phyloP scores from a whole-genome alignment of 768 basidiomycete species.

The Scleroderma citrinum region DNA sequence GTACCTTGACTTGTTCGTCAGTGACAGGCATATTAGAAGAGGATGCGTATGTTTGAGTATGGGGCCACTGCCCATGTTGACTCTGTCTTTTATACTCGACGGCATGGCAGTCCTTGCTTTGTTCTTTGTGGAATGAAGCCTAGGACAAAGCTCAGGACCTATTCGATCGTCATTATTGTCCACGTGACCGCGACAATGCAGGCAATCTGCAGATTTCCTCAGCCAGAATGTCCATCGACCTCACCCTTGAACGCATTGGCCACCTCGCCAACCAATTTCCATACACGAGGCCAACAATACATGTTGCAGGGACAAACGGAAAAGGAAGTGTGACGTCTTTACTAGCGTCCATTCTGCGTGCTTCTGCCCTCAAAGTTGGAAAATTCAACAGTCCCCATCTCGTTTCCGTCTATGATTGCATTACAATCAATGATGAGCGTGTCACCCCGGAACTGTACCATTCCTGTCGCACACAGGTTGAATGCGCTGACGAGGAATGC shows the following conservation, averaged over 20 bases:
- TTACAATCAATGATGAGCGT: conserved; percentile 56
- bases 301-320: conserved; percentile 94
- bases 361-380: conserved; percentile 57
- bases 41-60: neutral
- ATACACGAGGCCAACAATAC: conserved; percentile 76
- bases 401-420: conserved; percentile 67
- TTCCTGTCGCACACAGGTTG: conserved; percentile 40
- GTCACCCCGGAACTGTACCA: conserved; percentile 47
- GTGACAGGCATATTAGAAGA: neutral
- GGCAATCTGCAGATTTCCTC: neutral
- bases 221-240: conserved; percentile 56
- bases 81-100: no score
- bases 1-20: conserved; percentile 13
- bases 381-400: conserved; percentile 94
- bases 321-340: conserved; percentile 91
- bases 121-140: no score
- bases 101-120: no score
- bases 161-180: no score
- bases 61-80: neutral
- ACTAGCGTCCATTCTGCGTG: conserved; percentile 65
- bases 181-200: neutral
- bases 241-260: conserved; percentile 56
- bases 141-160: no score
- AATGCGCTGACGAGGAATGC: conserved; percentile 39
- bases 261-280: conserved; percentile 47